phyloP scores from a whole-genome alignment of 148 eudicot genomes.

The Rhododendron griersonianum region DNA sequence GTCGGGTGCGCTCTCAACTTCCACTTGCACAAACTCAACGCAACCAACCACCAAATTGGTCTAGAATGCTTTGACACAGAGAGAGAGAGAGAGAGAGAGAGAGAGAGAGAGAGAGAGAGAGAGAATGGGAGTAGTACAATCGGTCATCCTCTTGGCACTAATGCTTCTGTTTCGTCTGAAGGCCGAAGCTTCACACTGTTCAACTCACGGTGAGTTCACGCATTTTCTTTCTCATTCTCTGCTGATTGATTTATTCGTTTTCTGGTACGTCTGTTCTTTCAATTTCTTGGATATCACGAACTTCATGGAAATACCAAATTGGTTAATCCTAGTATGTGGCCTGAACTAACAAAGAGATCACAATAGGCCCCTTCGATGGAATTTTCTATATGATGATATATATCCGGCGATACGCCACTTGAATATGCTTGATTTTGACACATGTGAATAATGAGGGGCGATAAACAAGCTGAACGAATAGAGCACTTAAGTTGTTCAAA shows the following conservation, averaged over 20 bases:
- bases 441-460: neutral
- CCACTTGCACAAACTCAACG: neutral
- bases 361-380: neutral
- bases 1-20: neutral
- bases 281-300: neutral
- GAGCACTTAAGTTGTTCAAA: too few species aligned
- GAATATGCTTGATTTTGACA: neutral
- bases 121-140: neutral
- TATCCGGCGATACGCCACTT: neutral
- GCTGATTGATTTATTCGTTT: neutral
- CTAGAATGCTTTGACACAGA: neutral
- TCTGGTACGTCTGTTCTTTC: neutral
- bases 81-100: neutral
- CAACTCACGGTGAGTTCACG: conserved; percentile 29
- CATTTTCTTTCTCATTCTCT: neutral
- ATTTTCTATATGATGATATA: neutral
- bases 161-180: conserved; percentile 2
- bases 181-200: conserved; percentile 28
- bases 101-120: neutral
- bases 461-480: neutral
- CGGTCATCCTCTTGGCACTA: conserved; percentile 8
- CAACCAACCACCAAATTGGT: neutral
- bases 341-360: neutral
- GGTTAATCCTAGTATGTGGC: neutral
- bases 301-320: neutral